Percentiles rank a stretch among this genome's conserved stretches.
Conservation (phyloP, 768 basidiomycete genomes). For the Naganishia antarctica region DNA sequence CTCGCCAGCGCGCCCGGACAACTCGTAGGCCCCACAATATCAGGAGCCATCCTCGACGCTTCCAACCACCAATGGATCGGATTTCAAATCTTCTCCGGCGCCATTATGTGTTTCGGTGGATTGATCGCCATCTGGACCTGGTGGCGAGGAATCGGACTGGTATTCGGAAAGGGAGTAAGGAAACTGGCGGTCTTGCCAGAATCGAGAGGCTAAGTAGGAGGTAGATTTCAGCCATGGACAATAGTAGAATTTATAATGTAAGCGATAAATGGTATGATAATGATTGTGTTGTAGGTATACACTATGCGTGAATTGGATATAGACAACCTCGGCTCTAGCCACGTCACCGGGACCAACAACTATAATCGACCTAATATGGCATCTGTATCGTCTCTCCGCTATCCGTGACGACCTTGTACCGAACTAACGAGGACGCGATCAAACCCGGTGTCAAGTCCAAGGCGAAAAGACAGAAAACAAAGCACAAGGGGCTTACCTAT, state of each 20-base stretch:
- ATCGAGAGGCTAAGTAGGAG: background rate
- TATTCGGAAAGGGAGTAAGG: slow-evolving; percentile 7
- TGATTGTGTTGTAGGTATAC: no score
- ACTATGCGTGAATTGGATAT: no score
- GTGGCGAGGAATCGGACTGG: slow-evolving; percentile 19
- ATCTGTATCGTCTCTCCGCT: slow-evolving; percentile 37
- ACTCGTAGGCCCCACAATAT: slow-evolving; percentile 20
- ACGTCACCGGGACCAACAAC: no score
- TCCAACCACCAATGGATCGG: slow-evolving; percentile 21
- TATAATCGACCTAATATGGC: slow-evolving; percentile 19
- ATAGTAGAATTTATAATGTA: background rate
- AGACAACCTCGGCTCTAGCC: no score
- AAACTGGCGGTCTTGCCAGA: slow-evolving; percentile 12
- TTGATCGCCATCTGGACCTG: slow-evolving; percentile 26
- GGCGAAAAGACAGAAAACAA: background rate
- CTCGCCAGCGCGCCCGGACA: slow-evolving; percentile 15
- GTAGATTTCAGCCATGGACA: background rate
- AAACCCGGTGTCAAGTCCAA: background rate
- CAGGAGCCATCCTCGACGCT: slow-evolving; percentile 19
- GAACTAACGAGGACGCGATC: slow-evolving; percentile 30
- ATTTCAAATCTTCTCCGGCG: slow-evolving; percentile 26
- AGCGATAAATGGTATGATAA: no score
- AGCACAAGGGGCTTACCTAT: slow-evolving; percentile 36
- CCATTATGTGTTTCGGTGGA: slow-evolving; percentile 21
- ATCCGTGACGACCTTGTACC: slow-evolving; percentile 48